Percentiles rank a stretch among this genome's conserved stretches.
Conservation (phyloP, 352 stramenopile genomes). For the Phytophthora melonis region DNA sequence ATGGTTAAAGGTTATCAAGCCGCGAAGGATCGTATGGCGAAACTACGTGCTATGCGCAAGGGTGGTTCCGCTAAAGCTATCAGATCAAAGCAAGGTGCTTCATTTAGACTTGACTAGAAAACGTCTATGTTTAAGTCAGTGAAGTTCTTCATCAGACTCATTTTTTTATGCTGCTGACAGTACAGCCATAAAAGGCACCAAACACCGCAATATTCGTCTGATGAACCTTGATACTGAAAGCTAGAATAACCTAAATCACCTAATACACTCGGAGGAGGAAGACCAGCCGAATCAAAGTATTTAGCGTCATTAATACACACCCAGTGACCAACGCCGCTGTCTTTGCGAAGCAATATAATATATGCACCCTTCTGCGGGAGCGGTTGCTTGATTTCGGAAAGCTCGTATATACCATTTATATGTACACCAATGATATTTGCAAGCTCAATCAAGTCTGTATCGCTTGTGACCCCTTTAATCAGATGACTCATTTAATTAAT, state of each 20-base stretch:
- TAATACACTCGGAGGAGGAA: background rate
- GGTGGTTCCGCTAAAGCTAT: no score
- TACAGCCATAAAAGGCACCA: constrained; percentile 23
- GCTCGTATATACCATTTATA: no score
- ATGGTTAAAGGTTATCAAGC: no score
- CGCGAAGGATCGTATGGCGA: no score
- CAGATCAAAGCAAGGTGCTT: no score
- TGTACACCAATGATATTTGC: no score
- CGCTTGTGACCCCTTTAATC: no score
- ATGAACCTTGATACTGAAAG: constrained; percentile 4
- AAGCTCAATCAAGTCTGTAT: no score
- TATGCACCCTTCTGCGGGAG: background rate
- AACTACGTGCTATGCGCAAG: no score
- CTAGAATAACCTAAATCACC: constrained; percentile 6
- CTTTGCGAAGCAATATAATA: constrained; percentile 10
- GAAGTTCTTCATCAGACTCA: constrained; percentile 14
- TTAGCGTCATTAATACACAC: background rate
- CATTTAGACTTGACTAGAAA: background rate
- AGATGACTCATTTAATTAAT: no score
- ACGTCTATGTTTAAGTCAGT: constrained; percentile 22
- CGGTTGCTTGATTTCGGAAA: background rate
- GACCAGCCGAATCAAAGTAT: constrained; percentile 10
- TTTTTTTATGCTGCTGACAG: constrained; percentile 14
- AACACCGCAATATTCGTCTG: constrained; percentile 13
- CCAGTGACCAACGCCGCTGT: constrained; percentile 17